Conservation (phyloP, 345 rosid genomes). For the Psidium guajava region DNA sequence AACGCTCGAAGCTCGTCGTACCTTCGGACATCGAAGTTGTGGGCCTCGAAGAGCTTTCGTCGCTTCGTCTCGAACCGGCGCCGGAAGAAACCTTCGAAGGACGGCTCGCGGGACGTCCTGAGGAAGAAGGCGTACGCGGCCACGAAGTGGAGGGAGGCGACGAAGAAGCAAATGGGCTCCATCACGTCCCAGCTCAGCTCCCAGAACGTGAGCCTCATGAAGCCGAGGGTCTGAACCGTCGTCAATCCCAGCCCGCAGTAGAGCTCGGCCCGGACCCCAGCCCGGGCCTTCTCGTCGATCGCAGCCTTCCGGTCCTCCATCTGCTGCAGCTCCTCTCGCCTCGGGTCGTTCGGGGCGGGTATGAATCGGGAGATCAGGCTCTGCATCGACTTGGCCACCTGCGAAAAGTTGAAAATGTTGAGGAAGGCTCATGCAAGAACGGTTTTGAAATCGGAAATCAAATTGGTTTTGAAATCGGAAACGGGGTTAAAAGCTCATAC, state of each 20-base stretch:
- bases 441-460: too few relatives aligned
- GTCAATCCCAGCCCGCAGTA: slow-evolving; percentile 53
- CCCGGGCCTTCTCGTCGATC: slow-evolving; percentile 41
- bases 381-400: slow-evolving; percentile 64
- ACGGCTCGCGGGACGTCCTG: slow-evolving; percentile 64
- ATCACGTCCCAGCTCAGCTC: slow-evolving; percentile 93
- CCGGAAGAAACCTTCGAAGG: slow-evolving; percentile 61
- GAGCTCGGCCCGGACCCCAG: slow-evolving; percentile 51
- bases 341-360: slow-evolving; percentile 36
- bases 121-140: slow-evolving; percentile 59
- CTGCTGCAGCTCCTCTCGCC: slow-evolving; percentile 42
- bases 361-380: slow-evolving; percentile 29
- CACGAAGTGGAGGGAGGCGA: slow-evolving; percentile 47
- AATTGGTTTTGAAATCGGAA: too few relatives aligned
- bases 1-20: slow-evolving; percentile 27
- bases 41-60: slow-evolving; percentile 37
- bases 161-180: slow-evolving; percentile 95
- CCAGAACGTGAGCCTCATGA: slow-evolving; percentile 95
- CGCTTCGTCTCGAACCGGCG: slow-evolving; percentile 55
- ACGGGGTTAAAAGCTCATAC: slow-evolving; percentile 8
- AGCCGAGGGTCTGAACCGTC: slow-evolving; percentile 43
- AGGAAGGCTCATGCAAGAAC: too few relatives aligned
- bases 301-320: slow-evolving; percentile 49
- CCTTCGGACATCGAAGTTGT: slow-evolving; percentile 29
- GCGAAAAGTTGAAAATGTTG: slow-evolving; percentile 12